Percentiles rank a stretch among this genome's conserved stretches.
phyloP scores from a whole-genome alignment of 1,139 yeast species.

The Sugiyamaella novakii region DNA sequence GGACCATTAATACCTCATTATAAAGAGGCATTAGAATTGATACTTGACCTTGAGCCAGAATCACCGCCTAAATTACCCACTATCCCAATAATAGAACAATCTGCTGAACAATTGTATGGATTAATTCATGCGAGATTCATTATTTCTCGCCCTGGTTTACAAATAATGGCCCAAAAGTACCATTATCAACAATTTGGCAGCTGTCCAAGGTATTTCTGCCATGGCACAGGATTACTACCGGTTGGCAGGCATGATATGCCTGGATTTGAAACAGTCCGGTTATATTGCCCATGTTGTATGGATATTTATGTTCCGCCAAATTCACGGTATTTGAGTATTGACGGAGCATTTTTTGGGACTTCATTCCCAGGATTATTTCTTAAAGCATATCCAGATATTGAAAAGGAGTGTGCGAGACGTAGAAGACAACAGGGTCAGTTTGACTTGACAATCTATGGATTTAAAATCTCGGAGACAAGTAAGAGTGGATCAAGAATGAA shows the following conservation, averaged over 20 bases:
- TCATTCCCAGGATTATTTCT: constrained; percentile 91
- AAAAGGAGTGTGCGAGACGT: constrained; percentile 51
- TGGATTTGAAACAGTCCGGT: constrained; percentile 86
- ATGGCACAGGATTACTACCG: constrained; percentile 90
- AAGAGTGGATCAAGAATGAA: constrained; percentile 89
- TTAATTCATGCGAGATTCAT: constrained; percentile 92
- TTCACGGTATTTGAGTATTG: constrained; percentile 80
- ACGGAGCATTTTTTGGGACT: constrained; percentile 97
- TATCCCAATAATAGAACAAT: constrained; percentile 76
- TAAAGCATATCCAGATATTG: constrained; percentile 85
- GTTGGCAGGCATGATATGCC: constrained; percentile 90
- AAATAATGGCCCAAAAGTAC: constrained; percentile 94
- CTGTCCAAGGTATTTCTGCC: constrained; percentile 89
- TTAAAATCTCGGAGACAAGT: constrained; percentile 73
- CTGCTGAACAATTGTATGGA: constrained; percentile 91
- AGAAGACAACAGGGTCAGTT: constrained; percentile 60
- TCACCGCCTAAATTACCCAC: constrained; percentile 60
- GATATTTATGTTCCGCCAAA: constrained; percentile 88
- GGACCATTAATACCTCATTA: constrained; percentile 85
- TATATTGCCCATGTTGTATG: constrained; percentile 92
- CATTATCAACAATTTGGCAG: constrained; percentile 87
- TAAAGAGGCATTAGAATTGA: constrained; percentile 87
- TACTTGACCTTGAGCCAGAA: constrained; percentile 84
- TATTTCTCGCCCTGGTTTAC: constrained; percentile 84
- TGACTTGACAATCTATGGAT: constrained; percentile 84